Evolutionary conservation across 1,284 basidiomycete species (phyloP).

Genomic region (Cryptococcus sp.): DNA sequence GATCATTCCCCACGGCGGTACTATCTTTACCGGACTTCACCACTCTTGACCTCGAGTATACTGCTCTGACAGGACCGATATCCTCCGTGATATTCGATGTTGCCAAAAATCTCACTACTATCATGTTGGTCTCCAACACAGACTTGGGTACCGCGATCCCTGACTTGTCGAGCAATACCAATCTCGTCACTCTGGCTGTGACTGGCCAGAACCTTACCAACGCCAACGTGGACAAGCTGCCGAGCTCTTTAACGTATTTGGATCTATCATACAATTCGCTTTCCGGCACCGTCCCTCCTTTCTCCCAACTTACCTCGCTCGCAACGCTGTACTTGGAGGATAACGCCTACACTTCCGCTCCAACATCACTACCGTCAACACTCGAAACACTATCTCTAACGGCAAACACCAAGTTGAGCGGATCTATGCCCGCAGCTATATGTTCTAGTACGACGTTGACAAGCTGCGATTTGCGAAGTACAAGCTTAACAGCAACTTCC

Average conservation of each 20-base stretch:
- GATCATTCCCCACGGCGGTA: slow-evolving; percentile 33
- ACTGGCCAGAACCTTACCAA: slow-evolving; percentile 32
- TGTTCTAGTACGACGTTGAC: slow-evolving; percentile 33
- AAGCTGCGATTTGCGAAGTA: slow-evolving; percentile 42
- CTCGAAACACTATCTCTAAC: slow-evolving; percentile 41
- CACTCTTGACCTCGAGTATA: slow-evolving; percentile 43
- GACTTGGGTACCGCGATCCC: slow-evolving; percentile 43
- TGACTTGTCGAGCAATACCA: slow-evolving; percentile 23
- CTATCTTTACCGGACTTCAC: slow-evolving; percentile 30
- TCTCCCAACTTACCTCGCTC: slow-evolving; percentile 29
- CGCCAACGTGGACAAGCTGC: slow-evolving; percentile 27
- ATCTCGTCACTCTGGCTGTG: slow-evolving; percentile 39
- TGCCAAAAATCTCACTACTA: slow-evolving; percentile 23
- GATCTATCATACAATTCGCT: slow-evolving; percentile 49
- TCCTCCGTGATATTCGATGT: slow-evolving; percentile 26
- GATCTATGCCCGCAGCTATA: slow-evolving; percentile 31
- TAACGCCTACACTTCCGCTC: slow-evolving; percentile 39
- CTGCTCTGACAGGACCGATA: slow-evolving; percentile 38
- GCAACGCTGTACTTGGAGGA: slow-evolving; percentile 43
- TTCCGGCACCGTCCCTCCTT: slow-evolving; percentile 33
- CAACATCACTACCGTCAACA: slow-evolving; percentile 35
- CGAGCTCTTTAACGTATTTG: slow-evolving; percentile 39
- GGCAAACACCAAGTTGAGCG: slow-evolving; percentile 39
- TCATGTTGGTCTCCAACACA: slow-evolving; percentile 41
- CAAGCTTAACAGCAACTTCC: slow-evolving; percentile 21